A percentile compares a stretch with the other conserved stretches of the same genome.
phyloP scores from a whole-genome alignment of 495 filamentous ascomycete genomes.

The Delitschia confertaspora region DNA sequence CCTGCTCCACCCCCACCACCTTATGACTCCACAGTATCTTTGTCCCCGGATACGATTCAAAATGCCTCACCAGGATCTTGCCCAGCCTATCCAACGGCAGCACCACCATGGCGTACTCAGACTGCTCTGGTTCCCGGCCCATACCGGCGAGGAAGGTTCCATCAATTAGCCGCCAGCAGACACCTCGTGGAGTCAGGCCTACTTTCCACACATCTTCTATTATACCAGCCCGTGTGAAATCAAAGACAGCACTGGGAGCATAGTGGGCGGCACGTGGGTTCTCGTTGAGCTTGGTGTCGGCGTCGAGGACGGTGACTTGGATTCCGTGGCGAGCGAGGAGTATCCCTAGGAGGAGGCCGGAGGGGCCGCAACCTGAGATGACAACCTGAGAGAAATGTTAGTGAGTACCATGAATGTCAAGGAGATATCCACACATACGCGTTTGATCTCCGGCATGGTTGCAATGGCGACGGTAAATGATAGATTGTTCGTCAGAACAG shows the following conservation, averaged over 20 bases:
- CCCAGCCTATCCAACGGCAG: constrained; percentile 42
- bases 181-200: constrained; percentile 43
- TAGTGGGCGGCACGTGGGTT: constrained; percentile 51
- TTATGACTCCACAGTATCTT: constrained; percentile 36
- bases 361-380: constrained; percentile 24
- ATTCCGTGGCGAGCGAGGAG: constrained; percentile 46
- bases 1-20: constrained; percentile 22
- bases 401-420: not conserved
- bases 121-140: constrained; percentile 33
- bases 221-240: constrained; percentile 48
- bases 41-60: constrained; percentile 40
- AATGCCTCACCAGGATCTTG: constrained; percentile 42
- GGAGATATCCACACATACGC: constrained; percentile 4
- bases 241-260: constrained; percentile 43
- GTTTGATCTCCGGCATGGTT: constrained; percentile 25
- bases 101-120: constrained; percentile 37
- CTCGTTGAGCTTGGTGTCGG: constrained; percentile 41
- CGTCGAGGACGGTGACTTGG: constrained; percentile 45
- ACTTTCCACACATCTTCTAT: constrained; percentile 43
- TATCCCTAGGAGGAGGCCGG: constrained; percentile 43
- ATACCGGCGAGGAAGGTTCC: constrained; percentile 35
- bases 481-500: no score
- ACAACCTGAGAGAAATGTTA: constrained; percentile 12
- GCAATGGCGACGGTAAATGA: no score
- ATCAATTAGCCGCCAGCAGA: constrained; percentile 46